Evolutionary conservation across 2,329 filamentous ascomycete genomes (phyloP).

Genomic region (Microthyrium microscopicum): DNA sequence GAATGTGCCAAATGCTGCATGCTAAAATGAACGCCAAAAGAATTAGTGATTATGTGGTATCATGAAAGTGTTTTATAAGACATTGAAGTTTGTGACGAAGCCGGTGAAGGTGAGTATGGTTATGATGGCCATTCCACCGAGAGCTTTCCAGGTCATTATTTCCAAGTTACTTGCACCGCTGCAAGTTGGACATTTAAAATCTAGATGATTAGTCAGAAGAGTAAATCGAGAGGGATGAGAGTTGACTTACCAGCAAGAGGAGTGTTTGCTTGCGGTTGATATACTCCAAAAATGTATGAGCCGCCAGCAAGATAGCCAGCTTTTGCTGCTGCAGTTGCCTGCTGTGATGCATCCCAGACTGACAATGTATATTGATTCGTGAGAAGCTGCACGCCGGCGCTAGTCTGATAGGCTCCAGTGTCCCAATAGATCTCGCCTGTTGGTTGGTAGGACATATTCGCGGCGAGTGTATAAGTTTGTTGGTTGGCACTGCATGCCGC

Average conservation of each 20-base stretch:
- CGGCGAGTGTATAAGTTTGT: constrained; percentile 43
- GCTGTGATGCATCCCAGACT: constrained; percentile 40
- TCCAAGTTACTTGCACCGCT: constrained; percentile 35
- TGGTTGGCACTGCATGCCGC: constrained; percentile 43
- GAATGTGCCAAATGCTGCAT: too few relatives aligned
- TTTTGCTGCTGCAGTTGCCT: constrained; percentile 29
- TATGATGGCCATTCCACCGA: constrained; percentile 37
- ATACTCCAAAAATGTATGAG: constrained; percentile 46
- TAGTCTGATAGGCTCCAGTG: constrained; percentile 35
- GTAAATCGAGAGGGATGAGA: constrained; percentile 1
- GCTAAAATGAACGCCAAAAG: too few relatives aligned
- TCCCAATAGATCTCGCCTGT: constrained; percentile 44
- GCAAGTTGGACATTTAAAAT: constrained; percentile 41
- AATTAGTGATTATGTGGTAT: too few relatives aligned
- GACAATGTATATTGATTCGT: constrained; percentile 46
- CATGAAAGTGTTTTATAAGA: too few relatives aligned
- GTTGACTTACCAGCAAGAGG: constrained; percentile 29
- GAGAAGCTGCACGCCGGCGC: constrained; percentile 34
- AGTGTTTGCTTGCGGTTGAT: constrained; percentile 35
- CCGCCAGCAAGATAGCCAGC: constrained; percentile 39
- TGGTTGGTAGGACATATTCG: constrained; percentile 37
- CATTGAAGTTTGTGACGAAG: constrained; percentile 28
- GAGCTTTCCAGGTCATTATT: constrained; percentile 36
- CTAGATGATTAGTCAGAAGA: constrained; percentile 15
- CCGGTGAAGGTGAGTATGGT: constrained; percentile 42